A percentile compares a stretch with the other conserved stretches of the same genome.
Conservation (phyloP, 768 basidiomycete species). For the Lentinula raphanica region DNA sequence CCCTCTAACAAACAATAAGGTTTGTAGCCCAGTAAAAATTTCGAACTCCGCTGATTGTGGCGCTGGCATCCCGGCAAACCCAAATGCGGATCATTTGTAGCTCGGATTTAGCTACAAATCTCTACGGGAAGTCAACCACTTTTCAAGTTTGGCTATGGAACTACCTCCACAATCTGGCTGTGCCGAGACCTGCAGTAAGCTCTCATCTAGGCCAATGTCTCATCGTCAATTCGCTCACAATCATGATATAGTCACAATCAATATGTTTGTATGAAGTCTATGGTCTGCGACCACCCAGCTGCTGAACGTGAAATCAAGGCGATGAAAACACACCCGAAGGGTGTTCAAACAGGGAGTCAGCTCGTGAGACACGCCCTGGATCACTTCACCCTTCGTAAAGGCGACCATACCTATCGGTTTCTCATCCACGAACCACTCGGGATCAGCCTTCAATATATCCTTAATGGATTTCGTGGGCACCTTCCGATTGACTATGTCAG, state of each 20-base stretch:
- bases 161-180: constrained; percentile 24
- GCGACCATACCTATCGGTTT: not conserved
- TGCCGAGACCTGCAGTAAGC: constrained; percentile 17
- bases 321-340: not conserved
- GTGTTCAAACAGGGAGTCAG: not conserved
- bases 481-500: not conserved
- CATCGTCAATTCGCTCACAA: not conserved
- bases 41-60: too few species aligned
- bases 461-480: not conserved
- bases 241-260: not conserved
- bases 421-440: not conserved
- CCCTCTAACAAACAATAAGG: too few species aligned
- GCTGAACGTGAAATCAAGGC: not conserved
- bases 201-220: too few species aligned
- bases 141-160: constrained; percentile 28
- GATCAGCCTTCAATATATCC: not conserved
- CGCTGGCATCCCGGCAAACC: too few species aligned
- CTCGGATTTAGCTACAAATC: too few species aligned
- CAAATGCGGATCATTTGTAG: too few species aligned
- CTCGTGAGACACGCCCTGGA: not conserved
- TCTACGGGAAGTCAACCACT: too few species aligned
- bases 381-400: not conserved
- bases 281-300: not conserved
- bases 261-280: constrained; percentile 8
- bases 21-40: too few species aligned